These are phyloP conservation scores for Aureobasidium sp. DNA, from an alignment of 2,329 filamentous ascomycete genomes.

Conservation along the genomic window DNA sequence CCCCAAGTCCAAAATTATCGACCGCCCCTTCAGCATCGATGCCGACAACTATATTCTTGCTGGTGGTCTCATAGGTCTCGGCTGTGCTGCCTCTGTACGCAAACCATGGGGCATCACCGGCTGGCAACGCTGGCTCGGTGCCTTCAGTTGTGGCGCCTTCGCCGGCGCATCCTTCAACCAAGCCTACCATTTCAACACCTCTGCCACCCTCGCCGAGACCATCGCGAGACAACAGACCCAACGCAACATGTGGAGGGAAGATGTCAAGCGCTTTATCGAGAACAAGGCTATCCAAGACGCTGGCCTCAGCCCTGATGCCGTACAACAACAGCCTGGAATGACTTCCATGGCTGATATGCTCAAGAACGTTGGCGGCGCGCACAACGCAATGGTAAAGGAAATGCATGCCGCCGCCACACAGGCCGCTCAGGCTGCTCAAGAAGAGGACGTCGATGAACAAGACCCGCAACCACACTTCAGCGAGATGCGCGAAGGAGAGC, in stretches of 20 bases:
- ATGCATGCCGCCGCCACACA: neutral
- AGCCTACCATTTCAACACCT: neutral
- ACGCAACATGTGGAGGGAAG: neutral
- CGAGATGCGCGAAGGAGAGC: conserved; percentile 16
- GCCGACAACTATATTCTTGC: conserved; percentile 14
- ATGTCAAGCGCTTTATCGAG: conserved; percentile 4
- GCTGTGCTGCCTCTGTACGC: neutral
- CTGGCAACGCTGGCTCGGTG: conserved; percentile 14
- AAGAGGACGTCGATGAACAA: conserved; percentile 10
- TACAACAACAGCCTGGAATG: neutral
- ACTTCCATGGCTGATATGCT: conserved; percentile 5
- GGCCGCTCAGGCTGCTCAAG: neutral
- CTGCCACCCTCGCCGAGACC: neutral
- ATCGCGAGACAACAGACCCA: neutral
- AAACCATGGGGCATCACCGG: conserved; percentile 4
- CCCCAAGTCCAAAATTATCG: conserved; percentile 11
- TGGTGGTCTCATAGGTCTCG: conserved; percentile 9
- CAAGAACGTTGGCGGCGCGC: neutral
- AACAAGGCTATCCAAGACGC: neutral
- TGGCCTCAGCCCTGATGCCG: neutral
- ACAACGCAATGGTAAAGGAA: neutral
- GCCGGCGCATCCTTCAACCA: conserved; percentile 2
- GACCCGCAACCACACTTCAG: conserved; percentile 17
- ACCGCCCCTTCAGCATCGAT: conserved; percentile 14
- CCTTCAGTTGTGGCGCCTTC: conserved; percentile 10